Percentiles rank a stretch among this genome's conserved stretches.
Conservation (phyloP, 2,329 filamentous ascomycete species). For the Leptographium lundbergii region DNA sequence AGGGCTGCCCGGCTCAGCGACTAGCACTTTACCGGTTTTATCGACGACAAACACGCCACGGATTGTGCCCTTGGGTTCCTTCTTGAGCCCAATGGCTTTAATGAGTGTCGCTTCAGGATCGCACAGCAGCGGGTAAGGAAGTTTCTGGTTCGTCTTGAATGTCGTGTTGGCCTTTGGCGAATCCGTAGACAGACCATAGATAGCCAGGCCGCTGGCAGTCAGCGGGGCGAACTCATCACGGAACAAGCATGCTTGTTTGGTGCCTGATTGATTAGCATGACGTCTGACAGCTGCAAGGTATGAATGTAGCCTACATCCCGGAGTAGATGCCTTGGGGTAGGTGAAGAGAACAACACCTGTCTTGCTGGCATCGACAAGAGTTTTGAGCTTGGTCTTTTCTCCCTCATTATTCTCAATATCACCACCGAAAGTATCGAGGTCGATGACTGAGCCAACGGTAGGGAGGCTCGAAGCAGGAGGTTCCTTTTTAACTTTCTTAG, state of each 20-base stretch:
- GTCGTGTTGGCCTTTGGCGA: conserved; percentile 82
- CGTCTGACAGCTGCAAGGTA: not conserved
- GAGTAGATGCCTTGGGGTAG: conserved; percentile 88
- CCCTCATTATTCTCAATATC: conserved; percentile 81
- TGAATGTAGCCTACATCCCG: conserved; percentile 59
- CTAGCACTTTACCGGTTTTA: conserved; percentile 62
- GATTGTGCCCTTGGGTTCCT: conserved; percentile 58
- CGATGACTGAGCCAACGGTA: conserved; percentile 40
- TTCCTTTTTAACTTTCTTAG: conserved; percentile 14
- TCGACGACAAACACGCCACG: conserved; percentile 82
- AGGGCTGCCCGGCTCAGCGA: conserved; percentile 63
- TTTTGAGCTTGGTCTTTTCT: conserved; percentile 63
- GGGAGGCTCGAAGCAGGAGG: conserved; percentile 19
- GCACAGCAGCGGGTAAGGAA: conserved; percentile 81
- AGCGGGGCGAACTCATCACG: conserved; percentile 70
- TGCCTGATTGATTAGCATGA: conserved; percentile 45
- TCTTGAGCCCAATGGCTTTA: conserved; percentile 77
- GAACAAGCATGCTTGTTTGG: conserved; percentile 85
- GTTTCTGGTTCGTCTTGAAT: conserved; percentile 83
- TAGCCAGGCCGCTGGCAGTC: conserved; percentile 64
- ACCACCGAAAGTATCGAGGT: conserved; percentile 48
- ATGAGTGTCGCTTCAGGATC: conserved; percentile 67
- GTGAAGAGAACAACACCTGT: conserved; percentile 85
- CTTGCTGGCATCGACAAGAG: conserved; percentile 72
- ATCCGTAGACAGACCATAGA: conserved; percentile 85